phyloP scores from a whole-genome alignment of 1,284 basidiomycete species.

The Trametes sp. region DNA sequence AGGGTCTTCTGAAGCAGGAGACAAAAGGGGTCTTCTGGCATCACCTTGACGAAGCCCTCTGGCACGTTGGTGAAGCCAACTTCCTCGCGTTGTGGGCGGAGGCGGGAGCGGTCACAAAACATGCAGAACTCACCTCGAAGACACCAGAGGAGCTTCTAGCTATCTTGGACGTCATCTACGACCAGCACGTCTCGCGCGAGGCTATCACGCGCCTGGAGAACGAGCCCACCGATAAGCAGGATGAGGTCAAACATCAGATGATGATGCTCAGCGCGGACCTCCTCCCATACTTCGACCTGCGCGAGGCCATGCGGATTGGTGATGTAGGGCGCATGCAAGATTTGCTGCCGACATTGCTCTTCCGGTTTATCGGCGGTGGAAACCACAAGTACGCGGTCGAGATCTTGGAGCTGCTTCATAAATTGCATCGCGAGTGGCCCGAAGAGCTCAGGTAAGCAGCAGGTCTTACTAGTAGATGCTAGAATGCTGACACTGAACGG shows the following conservation, averaged over 20 bases:
- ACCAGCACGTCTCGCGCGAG: background rate
- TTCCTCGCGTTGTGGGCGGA: conserved; percentile 21
- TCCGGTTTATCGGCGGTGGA: conserved; percentile 33
- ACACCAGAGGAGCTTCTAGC: conserved; percentile 3
- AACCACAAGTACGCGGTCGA: conserved; percentile 13
- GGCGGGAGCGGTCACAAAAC: conserved; percentile 6
- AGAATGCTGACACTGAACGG: no score
- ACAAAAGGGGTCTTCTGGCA: conserved; percentile 33
- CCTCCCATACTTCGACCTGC: conserved; percentile 44
- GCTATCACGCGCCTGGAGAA: background rate
- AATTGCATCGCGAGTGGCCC: conserved; percentile 44
- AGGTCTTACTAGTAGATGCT: no score
- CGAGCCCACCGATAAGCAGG: no score
- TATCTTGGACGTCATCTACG: background rate
- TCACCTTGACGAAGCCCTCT: conserved; percentile 28
- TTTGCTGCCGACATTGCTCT: conserved; percentile 39
- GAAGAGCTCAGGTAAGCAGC: conserved; percentile 36
- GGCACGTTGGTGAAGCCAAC: conserved; percentile 27
- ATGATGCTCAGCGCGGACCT: conserved; percentile 46
- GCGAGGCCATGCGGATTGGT: conserved; percentile 44
- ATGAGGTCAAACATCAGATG: conserved; percentile 29
- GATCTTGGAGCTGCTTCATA: conserved; percentile 48
- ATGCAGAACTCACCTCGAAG: conserved; percentile 4
- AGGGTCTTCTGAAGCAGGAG: conserved; percentile 22
- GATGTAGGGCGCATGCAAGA: conserved; percentile 49